Evolutionary conservation across 148 eudicot species (phyloP).

Genomic region (Chenopodium quinoa): DNA sequence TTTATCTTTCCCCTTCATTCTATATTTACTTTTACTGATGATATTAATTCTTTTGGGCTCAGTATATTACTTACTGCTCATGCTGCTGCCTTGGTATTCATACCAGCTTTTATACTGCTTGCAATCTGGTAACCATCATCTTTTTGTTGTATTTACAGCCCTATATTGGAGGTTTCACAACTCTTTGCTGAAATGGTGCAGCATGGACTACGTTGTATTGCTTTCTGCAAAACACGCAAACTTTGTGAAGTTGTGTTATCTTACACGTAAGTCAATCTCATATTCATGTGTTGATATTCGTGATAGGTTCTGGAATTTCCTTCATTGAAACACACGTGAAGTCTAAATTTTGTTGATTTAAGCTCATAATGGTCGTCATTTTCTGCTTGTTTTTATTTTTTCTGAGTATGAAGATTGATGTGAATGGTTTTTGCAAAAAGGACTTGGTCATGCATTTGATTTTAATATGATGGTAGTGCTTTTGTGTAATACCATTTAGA

Average conservation of each 20-base stretch:
- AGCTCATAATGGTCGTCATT: background rate
- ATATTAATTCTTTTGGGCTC: background rate
- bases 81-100: background rate
- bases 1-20: background rate
- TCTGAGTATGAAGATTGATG: no score
- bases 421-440: background rate
- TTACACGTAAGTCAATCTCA: slow-evolving; percentile 65
- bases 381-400: background rate
- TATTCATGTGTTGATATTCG: background rate
- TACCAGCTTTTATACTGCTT: no score
- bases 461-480: background rate
- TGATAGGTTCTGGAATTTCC: background rate
- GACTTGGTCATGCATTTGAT: background rate
- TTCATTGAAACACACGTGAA: background rate
- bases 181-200: slow-evolving; percentile 92
- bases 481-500: background rate
- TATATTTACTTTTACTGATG: background rate
- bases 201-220: slow-evolving; percentile 93
- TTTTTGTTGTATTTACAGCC: slow-evolving; percentile 54
- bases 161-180: slow-evolving; percentile 68
- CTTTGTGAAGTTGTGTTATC: slow-evolving; percentile 93
- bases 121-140: background rate
- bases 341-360: background rate
- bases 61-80: background rate
- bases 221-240: slow-evolving; percentile 96